A percentile compares a stretch with the other conserved stretches of the same genome.
phyloP scores from a whole-genome alignment of 805 yeast species.

The Lipomyces anomalus region DNA sequence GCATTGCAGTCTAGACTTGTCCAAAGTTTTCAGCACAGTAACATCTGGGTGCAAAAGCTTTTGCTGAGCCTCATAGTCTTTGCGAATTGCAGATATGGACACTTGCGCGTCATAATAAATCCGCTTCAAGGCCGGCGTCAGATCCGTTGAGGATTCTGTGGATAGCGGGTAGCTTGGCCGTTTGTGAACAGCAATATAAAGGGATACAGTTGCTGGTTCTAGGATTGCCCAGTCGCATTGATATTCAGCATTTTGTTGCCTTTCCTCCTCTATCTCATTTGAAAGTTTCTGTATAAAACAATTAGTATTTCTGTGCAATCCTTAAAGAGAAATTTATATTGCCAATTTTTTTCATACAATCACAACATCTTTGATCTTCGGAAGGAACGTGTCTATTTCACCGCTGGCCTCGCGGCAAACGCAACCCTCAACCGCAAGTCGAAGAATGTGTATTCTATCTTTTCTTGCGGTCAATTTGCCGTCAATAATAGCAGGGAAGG shows the following conservation, averaged over 20 bases:
- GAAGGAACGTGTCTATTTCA: slow-evolving; percentile 16
- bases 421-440: slow-evolving; percentile 17
- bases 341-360: background rate
- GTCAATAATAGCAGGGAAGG: slow-evolving; percentile 12
- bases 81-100: slow-evolving; percentile 6
- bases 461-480: slow-evolving; percentile 1
- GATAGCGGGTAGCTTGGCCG: slow-evolving; percentile 18
- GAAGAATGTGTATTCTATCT: slow-evolving; percentile 6
- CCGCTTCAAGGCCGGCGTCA: slow-evolving; percentile 13
- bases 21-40: slow-evolving; percentile 1
- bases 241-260: background rate
- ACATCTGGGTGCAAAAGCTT: background rate
- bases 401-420: slow-evolving; percentile 14
- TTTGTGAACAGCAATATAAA: slow-evolving; percentile 14
- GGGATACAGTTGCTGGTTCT: slow-evolving; percentile 13
- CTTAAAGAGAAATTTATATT: too few relatives aligned
- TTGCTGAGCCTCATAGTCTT: background rate
- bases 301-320: too few relatives aligned
- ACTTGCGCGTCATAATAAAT: slow-evolving; percentile 14
- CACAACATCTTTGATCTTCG: slow-evolving; percentile 12
- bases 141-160: slow-evolving; percentile 16
- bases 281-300: background rate
- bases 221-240: slow-evolving; percentile 14
- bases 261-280: background rate
- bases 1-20: slow-evolving; percentile 8